These are phyloP conservation scores for Vigna reflexopilosa DNA, from an alignment of 306 rosid species.

Conservation along the genomic window DNA sequence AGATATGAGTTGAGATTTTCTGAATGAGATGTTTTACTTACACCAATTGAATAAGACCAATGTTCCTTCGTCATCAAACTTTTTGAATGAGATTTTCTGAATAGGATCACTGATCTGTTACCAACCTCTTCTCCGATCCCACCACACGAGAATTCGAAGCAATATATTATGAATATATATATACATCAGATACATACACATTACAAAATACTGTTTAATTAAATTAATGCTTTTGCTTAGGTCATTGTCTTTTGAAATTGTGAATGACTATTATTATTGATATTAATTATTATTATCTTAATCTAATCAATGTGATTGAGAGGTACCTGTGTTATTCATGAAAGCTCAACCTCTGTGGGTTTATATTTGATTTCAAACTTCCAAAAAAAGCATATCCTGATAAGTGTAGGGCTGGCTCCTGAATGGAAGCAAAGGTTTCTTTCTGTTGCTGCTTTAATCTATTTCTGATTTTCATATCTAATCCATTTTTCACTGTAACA, in stretches of 20 bases:
- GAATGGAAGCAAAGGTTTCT: conserved; percentile 35
- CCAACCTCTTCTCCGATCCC: conserved; percentile 43
- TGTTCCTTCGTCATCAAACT: conserved; percentile 40
- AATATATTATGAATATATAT: not conserved
- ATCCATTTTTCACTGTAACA: too few relatives aligned
- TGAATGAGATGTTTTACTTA: conserved; percentile 62
- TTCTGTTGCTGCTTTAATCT: not conserved
- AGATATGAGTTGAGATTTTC: conserved; percentile 45
- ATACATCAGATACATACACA: not conserved
- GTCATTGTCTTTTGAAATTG: conserved; percentile 54
- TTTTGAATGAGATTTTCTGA: not conserved
- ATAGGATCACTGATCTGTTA: too few relatives aligned
- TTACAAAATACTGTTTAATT: too few relatives aligned
- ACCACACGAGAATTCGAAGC: conserved; percentile 48
- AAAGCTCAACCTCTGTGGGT: conserved; percentile 28
- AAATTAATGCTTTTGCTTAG: not conserved
- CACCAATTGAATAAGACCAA: conserved; percentile 47
- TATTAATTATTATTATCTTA: conserved; percentile 33
- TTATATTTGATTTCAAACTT: not conserved
- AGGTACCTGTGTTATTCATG: conserved; percentile 32
- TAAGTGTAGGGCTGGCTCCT: conserved; percentile 29
- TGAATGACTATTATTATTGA: conserved; percentile 18
- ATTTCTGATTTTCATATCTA: conserved; percentile 16
- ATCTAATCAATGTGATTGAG: conserved; percentile 50
- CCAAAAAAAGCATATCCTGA: conserved; percentile 33